Conservation (phyloP, 1,139 yeast genomes). For the Blastobotrys petasosporus region DNA sequence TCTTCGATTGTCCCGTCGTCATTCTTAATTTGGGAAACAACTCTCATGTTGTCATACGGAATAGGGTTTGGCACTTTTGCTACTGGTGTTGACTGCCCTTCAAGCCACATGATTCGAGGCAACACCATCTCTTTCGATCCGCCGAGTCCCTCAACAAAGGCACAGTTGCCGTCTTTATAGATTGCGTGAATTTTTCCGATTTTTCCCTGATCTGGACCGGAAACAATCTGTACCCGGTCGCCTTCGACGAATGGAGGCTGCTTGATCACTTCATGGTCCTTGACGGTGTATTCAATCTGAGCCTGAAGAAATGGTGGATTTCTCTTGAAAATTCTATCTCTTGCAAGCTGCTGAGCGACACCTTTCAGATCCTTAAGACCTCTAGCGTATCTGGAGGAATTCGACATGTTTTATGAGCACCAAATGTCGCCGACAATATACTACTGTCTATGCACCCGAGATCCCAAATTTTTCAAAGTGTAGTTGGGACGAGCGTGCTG, state of each 20-base stretch:
- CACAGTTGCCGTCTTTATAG: constrained; percentile 46
- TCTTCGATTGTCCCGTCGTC: constrained; percentile 52
- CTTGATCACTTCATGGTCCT: constrained; percentile 19
- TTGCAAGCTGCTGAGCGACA: constrained; percentile 21
- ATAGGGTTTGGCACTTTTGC: constrained; percentile 52
- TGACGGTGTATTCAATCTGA: constrained; percentile 23
- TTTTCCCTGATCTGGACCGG: constrained; percentile 67
- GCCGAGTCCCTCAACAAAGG: constrained; percentile 51
- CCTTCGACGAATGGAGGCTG: constrained; percentile 45
- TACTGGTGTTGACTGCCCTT: constrained; percentile 66
- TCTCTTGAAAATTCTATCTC: constrained; percentile 17
- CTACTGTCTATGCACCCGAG: not conserved
- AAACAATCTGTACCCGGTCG: constrained; percentile 58
- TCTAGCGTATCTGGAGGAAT: constrained; percentile 15
- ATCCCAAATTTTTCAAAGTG: constrained; percentile 1
- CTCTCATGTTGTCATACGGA: constrained; percentile 56
- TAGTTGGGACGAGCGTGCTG: not conserved
- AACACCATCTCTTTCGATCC: constrained; percentile 48
- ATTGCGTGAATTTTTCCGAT: constrained; percentile 53
- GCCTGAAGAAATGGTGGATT: constrained; percentile 25
- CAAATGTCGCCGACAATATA: not conserved
- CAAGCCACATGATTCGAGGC: constrained; percentile 70
- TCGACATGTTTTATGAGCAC: constrained; percentile 6
- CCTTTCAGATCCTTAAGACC: constrained; percentile 22
- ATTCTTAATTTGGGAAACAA: constrained; percentile 70